Evolutionary conservation across 2,329 filamentous ascomycete species (phyloP).

Genomic region (Ascochyta pisi): DNA sequence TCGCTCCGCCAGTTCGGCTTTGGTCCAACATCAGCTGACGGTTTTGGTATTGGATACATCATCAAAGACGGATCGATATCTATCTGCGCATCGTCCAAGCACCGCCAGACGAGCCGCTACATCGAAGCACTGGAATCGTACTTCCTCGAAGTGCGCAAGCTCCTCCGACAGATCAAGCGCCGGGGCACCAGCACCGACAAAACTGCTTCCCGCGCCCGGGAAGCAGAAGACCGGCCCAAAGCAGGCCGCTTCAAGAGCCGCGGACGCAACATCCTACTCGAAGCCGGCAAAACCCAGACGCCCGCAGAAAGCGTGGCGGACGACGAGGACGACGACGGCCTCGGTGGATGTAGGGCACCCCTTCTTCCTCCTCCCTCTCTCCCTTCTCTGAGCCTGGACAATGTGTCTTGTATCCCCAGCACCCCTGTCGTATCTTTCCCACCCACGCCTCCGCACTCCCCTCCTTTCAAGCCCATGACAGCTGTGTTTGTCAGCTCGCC

Average conservation of each 20-base stretch:
- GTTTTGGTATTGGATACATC: conserved; percentile 98
- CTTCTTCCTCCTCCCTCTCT: conserved; percentile 40
- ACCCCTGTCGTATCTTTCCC: conserved; percentile 17
- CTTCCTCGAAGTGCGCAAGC: conserved; percentile 84
- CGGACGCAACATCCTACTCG: conserved; percentile 72
- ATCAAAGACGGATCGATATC: conserved; percentile 93
- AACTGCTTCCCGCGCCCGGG: conserved; percentile 64
- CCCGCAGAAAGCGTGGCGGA: conserved; percentile 73
- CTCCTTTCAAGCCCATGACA: conserved; percentile 44
- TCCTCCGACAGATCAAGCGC: conserved; percentile 73
- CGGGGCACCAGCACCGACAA: conserved; percentile 61
- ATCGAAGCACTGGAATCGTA: conserved; percentile 91
- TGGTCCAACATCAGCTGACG: conserved; percentile 89
- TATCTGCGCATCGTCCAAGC: conserved; percentile 92
- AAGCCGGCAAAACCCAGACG: conserved; percentile 58
- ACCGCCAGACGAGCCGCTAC: conserved; percentile 89
- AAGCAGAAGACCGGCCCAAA: conserved; percentile 62
- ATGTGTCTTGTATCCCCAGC: conserved; percentile 29
- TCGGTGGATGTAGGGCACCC: conserved; percentile 79
- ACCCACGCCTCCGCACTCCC: conserved; percentile 46
- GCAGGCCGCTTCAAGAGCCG: conserved; percentile 69
- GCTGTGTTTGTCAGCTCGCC: conserved; percentile 41
- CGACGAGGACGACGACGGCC: conserved; percentile 83
- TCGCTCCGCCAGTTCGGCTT: conserved; percentile 95
- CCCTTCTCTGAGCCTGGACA: conserved; percentile 30